A percentile compares a stretch with the other conserved stretches of the same genome.
Evolutionary conservation across 176 grass and related monocot genomes (phyloP).

Genomic region (Leersia perrieri): DNA sequence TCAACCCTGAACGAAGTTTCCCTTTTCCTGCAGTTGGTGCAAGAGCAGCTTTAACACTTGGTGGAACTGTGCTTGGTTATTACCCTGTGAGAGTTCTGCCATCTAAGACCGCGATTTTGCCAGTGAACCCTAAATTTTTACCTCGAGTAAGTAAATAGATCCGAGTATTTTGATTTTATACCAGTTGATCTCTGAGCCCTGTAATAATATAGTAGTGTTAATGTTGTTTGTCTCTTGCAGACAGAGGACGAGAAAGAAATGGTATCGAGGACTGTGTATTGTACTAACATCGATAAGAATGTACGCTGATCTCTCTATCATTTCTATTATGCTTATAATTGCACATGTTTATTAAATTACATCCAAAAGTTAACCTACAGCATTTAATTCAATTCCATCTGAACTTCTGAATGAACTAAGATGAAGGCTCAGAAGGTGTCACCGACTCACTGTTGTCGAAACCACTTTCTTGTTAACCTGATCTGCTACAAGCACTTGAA

Average conservation of each 20-base stretch:
- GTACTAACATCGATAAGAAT: constrained; percentile 99
- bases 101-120: constrained; percentile 93
- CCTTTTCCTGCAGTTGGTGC: constrained; percentile 68
- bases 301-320: constrained; percentile 31
- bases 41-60: constrained; percentile 74
- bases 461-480: not conserved
- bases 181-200: not conserved
- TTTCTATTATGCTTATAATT: constrained; percentile 20
- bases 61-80: constrained; percentile 82
- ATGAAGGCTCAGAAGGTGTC: not conserved
- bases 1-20: constrained; percentile 14
- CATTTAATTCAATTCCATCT: not conserved
- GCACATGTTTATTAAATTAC: not conserved
- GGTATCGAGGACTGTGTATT: constrained; percentile 96
- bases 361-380: not conserved
- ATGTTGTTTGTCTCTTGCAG: constrained; percentile 39
- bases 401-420: not conserved
- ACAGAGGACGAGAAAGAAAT: constrained; percentile 91
- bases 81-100: constrained; percentile 95
- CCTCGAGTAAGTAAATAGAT: constrained; percentile 58
- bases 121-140: constrained; percentile 97
- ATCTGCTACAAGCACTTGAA: not conserved
- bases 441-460: not conserved
- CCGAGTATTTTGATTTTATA: not conserved
- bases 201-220: constrained; percentile 15